Base-by-base conservation (phyloP, 495 filamentous ascomycete genomes). In the Sabuloglossum arenarium region DNA sequence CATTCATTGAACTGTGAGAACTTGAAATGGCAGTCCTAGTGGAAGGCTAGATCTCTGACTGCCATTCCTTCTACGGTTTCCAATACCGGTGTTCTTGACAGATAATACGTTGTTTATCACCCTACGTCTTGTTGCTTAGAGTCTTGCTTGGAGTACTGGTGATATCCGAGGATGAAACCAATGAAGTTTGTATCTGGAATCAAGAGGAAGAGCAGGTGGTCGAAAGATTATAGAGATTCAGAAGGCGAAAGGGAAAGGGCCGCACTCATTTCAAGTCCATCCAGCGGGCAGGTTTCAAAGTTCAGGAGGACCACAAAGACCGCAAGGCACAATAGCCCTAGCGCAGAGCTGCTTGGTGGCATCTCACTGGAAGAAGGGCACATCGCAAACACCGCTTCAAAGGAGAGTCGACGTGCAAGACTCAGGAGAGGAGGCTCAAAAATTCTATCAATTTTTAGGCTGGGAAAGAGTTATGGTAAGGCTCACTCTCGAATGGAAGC, bases 401-500 rank as follows among this genome's bases (percentile, higher is more conserved):
- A 61, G 42, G 63, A 59, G 3, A 63, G 47, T 29, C 47, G 47
- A 19, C 24, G 63, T 29, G 56, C 70, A 25, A 61, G 62, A 47
- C 59, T 65, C 54, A 64, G 63, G 52, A 9, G 52, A 25, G 27
- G 25, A 19, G 67, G 70, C 34, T 71, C 70, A 12, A 70, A 60
- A 52, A 56, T 73, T 27, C 56, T 74, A 25, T 70, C 67, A 16
- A 60, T 66, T 23, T 54, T 74, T 42, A 62, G 70, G 10, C 54
- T 68, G 42, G 61, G 63, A 37, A 64, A 57, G 29, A 61, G 45
- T 24, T 56, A 51, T 39, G 58, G 64, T 69, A 61, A 51, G 21
- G 23, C 24, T 28, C 23, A 5, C 16, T 51, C 47, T 51, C 11
- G 11, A 9, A 8, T 51, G 16, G 14, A 51, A 23, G 5, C 11